Evolutionary conservation across 345 rosid genomes (phyloP).

Genomic region (Gossypium ekmanianum): DNA sequence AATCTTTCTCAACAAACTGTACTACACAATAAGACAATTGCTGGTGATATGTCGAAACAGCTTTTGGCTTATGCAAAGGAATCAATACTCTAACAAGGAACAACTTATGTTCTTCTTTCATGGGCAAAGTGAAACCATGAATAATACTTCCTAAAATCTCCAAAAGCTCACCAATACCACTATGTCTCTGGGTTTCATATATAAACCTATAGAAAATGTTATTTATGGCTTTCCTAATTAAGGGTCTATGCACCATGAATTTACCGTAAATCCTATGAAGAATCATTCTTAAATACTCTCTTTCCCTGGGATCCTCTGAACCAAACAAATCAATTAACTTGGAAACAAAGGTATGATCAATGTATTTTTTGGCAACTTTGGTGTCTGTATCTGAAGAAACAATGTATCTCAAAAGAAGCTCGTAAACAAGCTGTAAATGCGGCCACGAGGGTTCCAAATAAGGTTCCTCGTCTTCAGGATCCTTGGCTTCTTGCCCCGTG

Average conservation of each 20-base stretch:
- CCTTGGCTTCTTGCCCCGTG: slow-evolving; percentile 63
- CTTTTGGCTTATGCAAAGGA: slow-evolving; percentile 83
- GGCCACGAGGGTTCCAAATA: slow-evolving; percentile 86
- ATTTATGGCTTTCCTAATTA: slow-evolving; percentile 77
- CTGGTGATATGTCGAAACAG: slow-evolving; percentile 60
- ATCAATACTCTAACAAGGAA: slow-evolving; percentile 83
- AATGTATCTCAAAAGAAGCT: slow-evolving; percentile 64
- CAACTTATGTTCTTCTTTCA: slow-evolving; percentile 90
- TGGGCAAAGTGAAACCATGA: slow-evolving; percentile 88
- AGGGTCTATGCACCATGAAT: slow-evolving; percentile 89
- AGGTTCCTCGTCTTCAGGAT: slow-evolving; percentile 82
- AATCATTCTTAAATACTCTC: slow-evolving; percentile 79
- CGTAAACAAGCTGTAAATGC: slow-evolving; percentile 85
- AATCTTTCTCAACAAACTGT: slow-evolving; percentile 94
- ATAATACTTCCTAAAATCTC: slow-evolving; percentile 89
- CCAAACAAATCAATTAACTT: slow-evolving; percentile 77
- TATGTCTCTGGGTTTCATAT: slow-evolving; percentile 82
- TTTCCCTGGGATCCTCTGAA: slow-evolving; percentile 78
- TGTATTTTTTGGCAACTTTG: slow-evolving; percentile 69
- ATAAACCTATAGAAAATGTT: slow-evolving; percentile 77
- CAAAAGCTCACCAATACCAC: slow-evolving; percentile 78
- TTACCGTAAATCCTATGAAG: slow-evolving; percentile 88
- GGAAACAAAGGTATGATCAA: slow-evolving; percentile 71
- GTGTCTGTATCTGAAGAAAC: slow-evolving; percentile 80
- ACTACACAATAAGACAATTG: slow-evolving; percentile 80